phyloP scores from a whole-genome alignment of 1,284 basidiomycete species.

The Heterobasidion parviporum region DNA sequence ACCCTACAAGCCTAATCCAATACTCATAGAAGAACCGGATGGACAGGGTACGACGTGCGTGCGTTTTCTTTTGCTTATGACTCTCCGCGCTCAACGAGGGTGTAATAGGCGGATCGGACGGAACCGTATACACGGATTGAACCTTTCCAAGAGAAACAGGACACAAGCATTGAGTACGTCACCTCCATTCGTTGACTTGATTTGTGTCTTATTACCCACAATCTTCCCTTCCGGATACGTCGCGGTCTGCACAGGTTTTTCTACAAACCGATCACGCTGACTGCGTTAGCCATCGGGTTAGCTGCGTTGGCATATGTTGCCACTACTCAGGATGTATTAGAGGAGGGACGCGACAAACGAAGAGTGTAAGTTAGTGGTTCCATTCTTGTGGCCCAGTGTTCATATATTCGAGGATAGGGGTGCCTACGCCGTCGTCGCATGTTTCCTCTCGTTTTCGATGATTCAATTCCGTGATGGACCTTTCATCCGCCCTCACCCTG shows the following conservation, averaged over 20 bases:
- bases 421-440: constrained; percentile 46
- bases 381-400: constrained; percentile 30
- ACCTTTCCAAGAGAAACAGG: constrained; percentile 74
- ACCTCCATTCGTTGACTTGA: background rate
- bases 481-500: constrained; percentile 32
- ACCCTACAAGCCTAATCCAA: background rate
- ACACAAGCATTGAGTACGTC: constrained; percentile 73
- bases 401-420: constrained; percentile 30
- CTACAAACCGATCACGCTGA: constrained; percentile 73
- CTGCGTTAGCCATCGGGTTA: constrained; percentile 57
- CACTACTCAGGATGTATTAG: constrained; percentile 68
- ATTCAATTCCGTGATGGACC: constrained; percentile 83
- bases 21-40: background rate
- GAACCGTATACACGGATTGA: constrained; percentile 73
- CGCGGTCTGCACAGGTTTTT: constrained; percentile 49
- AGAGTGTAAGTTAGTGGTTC: constrained; percentile 49
- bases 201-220: no score
- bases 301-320: constrained; percentile 68
- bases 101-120: constrained; percentile 61
- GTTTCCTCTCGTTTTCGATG: constrained; percentile 74
- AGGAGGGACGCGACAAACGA: constrained; percentile 72
- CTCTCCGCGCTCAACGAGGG: constrained; percentile 3
- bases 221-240: constrained; percentile 3
- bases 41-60: constrained; percentile 42
- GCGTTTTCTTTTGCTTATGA: constrained; percentile 5